phyloP scores from a whole-genome alignment of 345 rosid genomes.

The Firmiana major region DNA sequence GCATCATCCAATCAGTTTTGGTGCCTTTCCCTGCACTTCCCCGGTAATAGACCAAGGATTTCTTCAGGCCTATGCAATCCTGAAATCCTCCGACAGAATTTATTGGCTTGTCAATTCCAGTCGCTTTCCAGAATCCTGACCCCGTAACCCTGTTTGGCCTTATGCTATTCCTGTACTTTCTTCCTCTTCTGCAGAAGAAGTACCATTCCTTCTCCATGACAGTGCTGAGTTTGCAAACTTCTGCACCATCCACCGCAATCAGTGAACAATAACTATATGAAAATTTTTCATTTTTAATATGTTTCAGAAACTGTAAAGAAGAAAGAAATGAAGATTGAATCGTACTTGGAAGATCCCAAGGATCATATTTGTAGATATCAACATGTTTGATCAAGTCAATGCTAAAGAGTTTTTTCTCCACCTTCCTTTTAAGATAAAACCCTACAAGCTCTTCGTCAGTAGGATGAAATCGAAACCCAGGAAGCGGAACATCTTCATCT shows the following conservation, averaged over 20 bases:
- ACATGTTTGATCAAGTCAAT: slow-evolving; percentile 43
- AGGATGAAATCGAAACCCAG: slow-evolving; percentile 54
- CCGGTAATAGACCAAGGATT: slow-evolving; percentile 43
- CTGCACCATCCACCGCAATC: slow-evolving; percentile 15
- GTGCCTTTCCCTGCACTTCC: slow-evolving; percentile 57
- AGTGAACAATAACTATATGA: neutral
- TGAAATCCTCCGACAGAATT: slow-evolving; percentile 13
- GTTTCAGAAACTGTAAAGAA: neutral
- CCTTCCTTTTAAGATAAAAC: slow-evolving; percentile 49
- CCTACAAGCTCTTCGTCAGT: slow-evolving; percentile 53
- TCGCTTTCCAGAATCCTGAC: slow-evolving; percentile 61
- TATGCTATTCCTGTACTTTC: slow-evolving; percentile 47
- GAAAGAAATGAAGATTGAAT: neutral
- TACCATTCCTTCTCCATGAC: slow-evolving; percentile 47
- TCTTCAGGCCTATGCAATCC: slow-evolving; percentile 41
- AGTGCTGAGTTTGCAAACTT: slow-evolving; percentile 11
- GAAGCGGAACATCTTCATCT: slow-evolving; percentile 30
- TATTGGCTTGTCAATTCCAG: slow-evolving; percentile 49
- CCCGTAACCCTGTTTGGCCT: slow-evolving; percentile 56
- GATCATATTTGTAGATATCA: slow-evolving; percentile 51
- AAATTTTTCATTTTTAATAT: neutral
- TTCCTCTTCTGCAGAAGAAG: slow-evolving; percentile 46
- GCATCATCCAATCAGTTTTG: slow-evolving; percentile 59
- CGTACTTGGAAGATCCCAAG: slow-evolving; percentile 59
- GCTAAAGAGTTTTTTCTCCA: slow-evolving; percentile 38